Conservation (phyloP, 768 basidiomycete genomes). For the Boletus bicolor region DNA sequence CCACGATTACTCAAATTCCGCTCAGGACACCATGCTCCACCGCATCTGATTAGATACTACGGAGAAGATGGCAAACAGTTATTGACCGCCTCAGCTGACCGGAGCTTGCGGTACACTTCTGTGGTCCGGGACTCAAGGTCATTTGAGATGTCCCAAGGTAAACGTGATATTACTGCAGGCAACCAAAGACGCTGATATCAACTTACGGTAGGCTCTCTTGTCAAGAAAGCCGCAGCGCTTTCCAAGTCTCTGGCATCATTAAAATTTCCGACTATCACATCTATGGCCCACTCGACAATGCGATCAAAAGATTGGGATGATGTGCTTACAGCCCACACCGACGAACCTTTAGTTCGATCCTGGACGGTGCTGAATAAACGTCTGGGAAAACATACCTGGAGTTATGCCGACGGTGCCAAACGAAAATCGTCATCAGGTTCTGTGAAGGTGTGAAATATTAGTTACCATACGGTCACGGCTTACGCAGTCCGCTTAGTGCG, state of each 20-base stretch:
- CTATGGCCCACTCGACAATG: conserved; percentile 73
- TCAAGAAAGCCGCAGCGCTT: conserved; percentile 73
- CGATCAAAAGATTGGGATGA: conserved; percentile 98
- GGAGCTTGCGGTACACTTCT: conserved; percentile 84
- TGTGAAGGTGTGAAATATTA: conserved; percentile 56
- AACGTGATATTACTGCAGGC: conserved; percentile 1
- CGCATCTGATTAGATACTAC: conserved; percentile 90
- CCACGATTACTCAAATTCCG: conserved; percentile 90
- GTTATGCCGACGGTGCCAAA: conserved; percentile 47
- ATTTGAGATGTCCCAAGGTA: conserved; percentile 92
- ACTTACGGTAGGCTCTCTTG: conserved; percentile 62
- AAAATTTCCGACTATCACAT: conserved; percentile 78
- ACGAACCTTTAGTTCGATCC: conserved; percentile 78
- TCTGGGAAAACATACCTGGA: conserved; percentile 72
- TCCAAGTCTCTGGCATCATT: conserved; percentile 78
- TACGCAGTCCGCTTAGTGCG: conserved; percentile 45
- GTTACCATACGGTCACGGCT: neutral
- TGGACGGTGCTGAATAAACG: conserved; percentile 87
- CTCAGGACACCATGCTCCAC: conserved; percentile 88
- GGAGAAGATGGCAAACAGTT: conserved; percentile 97
- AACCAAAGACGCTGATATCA: conserved; percentile 1
- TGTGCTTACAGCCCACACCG: conserved; percentile 84
- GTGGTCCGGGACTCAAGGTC: conserved; percentile 94
- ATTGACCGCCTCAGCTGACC: conserved; percentile 84
- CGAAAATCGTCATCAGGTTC: conserved; percentile 53